Conservation (phyloP, 2,329 filamentous ascomycete genomes). For the Periconia macrospinosa region DNA sequence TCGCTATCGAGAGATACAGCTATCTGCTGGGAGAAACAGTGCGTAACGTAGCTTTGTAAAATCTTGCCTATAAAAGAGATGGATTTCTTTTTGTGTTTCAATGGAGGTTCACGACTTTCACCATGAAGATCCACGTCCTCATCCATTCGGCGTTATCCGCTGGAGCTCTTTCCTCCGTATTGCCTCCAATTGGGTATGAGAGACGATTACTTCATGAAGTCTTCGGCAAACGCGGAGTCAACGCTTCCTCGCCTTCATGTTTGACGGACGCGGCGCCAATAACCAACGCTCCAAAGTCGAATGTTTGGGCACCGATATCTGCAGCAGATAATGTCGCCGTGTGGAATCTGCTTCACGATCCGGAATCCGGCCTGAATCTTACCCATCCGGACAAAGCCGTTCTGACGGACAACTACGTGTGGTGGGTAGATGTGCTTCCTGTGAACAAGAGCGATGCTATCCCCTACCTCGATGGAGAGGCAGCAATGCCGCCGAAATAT, state of each 20-base stretch:
- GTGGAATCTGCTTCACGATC: constrained; percentile 48
- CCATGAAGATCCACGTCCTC: constrained; percentile 3
- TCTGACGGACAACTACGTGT: constrained; percentile 51
- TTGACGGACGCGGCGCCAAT: constrained; percentile 13
- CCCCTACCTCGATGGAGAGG: constrained; percentile 47
- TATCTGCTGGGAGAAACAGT: background rate
- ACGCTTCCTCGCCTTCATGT: constrained; percentile 14
- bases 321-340: constrained; percentile 48
- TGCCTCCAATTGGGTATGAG: constrained; percentile 25
- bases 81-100: background rate
- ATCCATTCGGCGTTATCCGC: background rate
- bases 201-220: constrained; percentile 19
- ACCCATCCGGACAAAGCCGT: constrained; percentile 43
- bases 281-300: constrained; percentile 41
- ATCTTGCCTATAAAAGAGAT: background rate
- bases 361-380: constrained; percentile 49
- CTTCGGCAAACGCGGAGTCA: constrained; percentile 19
- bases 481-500: constrained; percentile 43
- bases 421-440: constrained; percentile 52
- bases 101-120: background rate
- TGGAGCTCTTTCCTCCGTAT: constrained; percentile 8
- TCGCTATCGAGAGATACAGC: background rate
- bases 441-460: constrained; percentile 54
- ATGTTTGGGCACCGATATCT: constrained; percentile 49
- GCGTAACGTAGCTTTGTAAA: background rate